These are phyloP conservation scores for Protomyces arabidopsidicola DNA, from an alignment of 1,139 yeast genomes.

Conservation along the genomic window DNA sequence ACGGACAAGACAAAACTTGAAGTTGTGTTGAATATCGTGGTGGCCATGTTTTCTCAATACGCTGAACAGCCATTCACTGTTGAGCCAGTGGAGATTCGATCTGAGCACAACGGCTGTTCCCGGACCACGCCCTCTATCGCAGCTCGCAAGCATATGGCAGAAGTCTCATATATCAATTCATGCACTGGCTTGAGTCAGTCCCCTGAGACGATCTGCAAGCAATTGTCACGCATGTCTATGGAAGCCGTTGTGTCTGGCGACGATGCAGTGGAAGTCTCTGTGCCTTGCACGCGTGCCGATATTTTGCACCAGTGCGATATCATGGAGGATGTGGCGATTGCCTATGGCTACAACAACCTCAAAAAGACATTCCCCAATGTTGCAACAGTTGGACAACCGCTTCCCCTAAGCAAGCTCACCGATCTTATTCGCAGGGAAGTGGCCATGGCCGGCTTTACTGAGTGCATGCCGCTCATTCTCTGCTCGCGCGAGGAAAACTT, in stretches of 20 bases:
- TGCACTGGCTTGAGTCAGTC: constrained; percentile 75
- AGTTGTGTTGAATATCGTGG: constrained; percentile 81
- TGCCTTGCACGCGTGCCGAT: constrained; percentile 95
- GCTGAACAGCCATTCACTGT: constrained; percentile 60
- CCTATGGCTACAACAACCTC: constrained; percentile 89
- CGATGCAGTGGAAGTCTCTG: constrained; percentile 56
- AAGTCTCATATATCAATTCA: constrained; percentile 81
- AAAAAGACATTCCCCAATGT: constrained; percentile 67
- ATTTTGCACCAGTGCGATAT: constrained; percentile 96
- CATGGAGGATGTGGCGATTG: constrained; percentile 98
- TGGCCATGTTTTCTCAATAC: constrained; percentile 92
- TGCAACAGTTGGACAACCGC: constrained; percentile 76
- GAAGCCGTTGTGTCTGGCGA: constrained; percentile 55
- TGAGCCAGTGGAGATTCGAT: constrained; percentile 82
- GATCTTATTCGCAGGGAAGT: constrained; percentile 88
- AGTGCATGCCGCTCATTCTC: constrained; percentile 89
- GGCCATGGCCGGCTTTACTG: constrained; percentile 93
- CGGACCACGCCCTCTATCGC: constrained; percentile 70
- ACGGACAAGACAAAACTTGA: constrained; percentile 92
- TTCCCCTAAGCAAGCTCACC: constrained; percentile 83
- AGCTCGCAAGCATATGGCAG: constrained; percentile 68
- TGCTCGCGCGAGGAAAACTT: constrained; percentile 97
- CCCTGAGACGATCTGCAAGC: constrained; percentile 61
- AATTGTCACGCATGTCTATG: constrained; percentile 78
- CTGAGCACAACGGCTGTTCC: constrained; percentile 74